A percentile compares a stretch with the other conserved stretches of the same genome.
phyloP scores from a whole-genome alignment of 2,329 filamentous ascomycete species.

The Dactylellina cionopaga region DNA sequence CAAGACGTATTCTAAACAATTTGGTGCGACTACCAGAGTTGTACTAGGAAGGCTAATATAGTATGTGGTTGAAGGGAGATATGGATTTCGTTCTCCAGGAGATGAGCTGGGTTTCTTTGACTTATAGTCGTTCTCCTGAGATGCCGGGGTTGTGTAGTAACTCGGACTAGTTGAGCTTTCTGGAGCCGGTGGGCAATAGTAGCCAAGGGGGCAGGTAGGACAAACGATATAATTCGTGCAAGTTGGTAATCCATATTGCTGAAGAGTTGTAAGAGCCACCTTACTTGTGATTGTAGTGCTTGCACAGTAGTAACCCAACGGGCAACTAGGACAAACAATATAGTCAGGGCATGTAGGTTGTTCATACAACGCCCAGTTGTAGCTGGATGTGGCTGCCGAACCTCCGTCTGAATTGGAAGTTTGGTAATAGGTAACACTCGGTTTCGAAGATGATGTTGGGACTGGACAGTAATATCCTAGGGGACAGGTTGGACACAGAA shows the following conservation, averaged over 20 bases:
- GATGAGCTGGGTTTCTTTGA: not conserved
- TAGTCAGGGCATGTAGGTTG: slow-evolving; percentile 42
- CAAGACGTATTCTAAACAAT: slow-evolving; percentile 45
- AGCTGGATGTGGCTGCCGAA: not conserved
- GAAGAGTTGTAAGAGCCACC: not conserved
- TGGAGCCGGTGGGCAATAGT: slow-evolving; percentile 21
- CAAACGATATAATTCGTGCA: slow-evolving; percentile 32
- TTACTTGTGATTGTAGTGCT: not conserved
- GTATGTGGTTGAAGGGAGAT: slow-evolving; percentile 34
- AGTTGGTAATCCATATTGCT: slow-evolving; percentile 14
- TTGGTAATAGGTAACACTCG: too few species aligned
- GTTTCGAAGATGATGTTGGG: not conserved
- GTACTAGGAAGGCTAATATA: slow-evolving; percentile 38
- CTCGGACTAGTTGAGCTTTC: not conserved
- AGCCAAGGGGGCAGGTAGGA: slow-evolving; percentile 27
- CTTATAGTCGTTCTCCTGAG: not conserved
- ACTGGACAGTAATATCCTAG: slow-evolving; percentile 32
- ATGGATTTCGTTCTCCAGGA: not conserved
- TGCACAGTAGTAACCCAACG: slow-evolving; percentile 33
- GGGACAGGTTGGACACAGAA: slow-evolving; percentile 27
- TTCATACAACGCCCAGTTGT: slow-evolving; percentile 37
- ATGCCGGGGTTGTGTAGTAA: slow-evolving; percentile 2
- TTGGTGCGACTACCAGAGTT: slow-evolving; percentile 34
- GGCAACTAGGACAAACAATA: slow-evolving; percentile 39
- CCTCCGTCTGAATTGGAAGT: not conserved